These are phyloP conservation scores for Theobroma grandiflorum DNA, from an alignment of 441 rosid genomes.

Conservation along the genomic window DNA sequence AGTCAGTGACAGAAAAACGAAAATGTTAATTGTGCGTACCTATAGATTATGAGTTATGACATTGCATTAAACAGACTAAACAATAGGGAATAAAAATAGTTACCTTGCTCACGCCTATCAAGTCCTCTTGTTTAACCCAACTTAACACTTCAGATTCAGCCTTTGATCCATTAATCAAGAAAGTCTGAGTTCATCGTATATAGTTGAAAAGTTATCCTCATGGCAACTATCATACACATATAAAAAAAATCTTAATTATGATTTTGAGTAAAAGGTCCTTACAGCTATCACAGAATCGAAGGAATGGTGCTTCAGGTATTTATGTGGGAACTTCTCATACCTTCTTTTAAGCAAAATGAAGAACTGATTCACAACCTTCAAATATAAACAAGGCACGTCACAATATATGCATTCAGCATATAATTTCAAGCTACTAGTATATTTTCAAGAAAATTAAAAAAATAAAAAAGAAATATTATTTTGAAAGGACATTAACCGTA, in stretches of 20 bases:
- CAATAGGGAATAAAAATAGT: neutral
- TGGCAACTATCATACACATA: neutral
- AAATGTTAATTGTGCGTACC: neutral
- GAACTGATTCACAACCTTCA: constrained; percentile 2
- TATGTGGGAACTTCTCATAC: neutral
- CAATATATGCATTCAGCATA: neutral
- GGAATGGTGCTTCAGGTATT: neutral
- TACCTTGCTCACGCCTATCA: neutral
- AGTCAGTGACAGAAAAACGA: neutral
- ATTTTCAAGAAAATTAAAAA: neutral
- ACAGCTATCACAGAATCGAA: neutral
- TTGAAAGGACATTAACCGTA: neutral
- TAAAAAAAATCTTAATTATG: neutral
- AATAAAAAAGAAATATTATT: too few relatives aligned
- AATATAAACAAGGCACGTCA: neutral
- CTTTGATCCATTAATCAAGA: neutral
- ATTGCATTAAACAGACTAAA: neutral
- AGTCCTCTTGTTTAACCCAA: neutral
- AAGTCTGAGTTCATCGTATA: neutral
- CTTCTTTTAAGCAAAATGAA: neutral
- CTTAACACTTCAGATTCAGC: neutral
- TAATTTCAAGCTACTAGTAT: too few relatives aligned
- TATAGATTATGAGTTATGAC: neutral
- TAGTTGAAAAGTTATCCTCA: neutral
- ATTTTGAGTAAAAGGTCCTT: neutral